Conservation (phyloP, 1,139 yeast genomes). For the Scheffersomyces parashehatae region DNA sequence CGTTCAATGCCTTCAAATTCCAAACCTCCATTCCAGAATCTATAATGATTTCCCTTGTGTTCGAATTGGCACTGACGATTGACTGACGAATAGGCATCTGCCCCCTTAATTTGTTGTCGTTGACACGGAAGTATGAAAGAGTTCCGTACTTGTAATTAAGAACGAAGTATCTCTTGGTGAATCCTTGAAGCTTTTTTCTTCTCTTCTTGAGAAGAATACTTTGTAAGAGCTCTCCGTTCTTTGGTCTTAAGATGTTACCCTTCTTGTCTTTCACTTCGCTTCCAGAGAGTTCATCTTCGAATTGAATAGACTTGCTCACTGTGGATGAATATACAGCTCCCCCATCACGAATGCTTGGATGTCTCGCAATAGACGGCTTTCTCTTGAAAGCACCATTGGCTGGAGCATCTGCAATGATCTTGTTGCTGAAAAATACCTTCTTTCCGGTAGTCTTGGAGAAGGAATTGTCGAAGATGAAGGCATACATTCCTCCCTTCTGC, state of each 20-base stretch:
- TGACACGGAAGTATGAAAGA: slow-evolving; percentile 71
- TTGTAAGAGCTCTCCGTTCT: slow-evolving; percentile 66
- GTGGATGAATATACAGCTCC: not conserved
- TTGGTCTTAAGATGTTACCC: slow-evolving; percentile 30
- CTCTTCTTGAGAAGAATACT: slow-evolving; percentile 75
- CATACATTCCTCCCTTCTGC: slow-evolving; percentile 64
- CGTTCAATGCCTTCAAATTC: slow-evolving; percentile 72
- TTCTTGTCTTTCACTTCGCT: not conserved
- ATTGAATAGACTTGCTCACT: not conserved
- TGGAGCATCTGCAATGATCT: slow-evolving; percentile 26
- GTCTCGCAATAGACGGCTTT: slow-evolving; percentile 5
- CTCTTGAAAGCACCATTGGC: slow-evolving; percentile 2
- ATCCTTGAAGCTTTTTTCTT: slow-evolving; percentile 79
- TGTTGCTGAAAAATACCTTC: slow-evolving; percentile 69
- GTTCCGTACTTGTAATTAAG: slow-evolving; percentile 82
- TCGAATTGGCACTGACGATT: slow-evolving; percentile 75
- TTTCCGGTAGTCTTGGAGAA: slow-evolving; percentile 85
- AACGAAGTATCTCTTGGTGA: slow-evolving; percentile 79
- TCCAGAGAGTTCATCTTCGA: not conserved
- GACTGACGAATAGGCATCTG: slow-evolving; percentile 86
- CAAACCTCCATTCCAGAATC: slow-evolving; percentile 97
- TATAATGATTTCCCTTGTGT: slow-evolving; percentile 68
- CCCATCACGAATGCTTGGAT: slow-evolving; percentile 2
- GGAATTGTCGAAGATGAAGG: slow-evolving; percentile 89
- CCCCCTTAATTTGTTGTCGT: slow-evolving; percentile 78